Percentiles rank a stretch among this genome's conserved stretches.
phyloP scores from a whole-genome alignment of 176 grass and related monocot species.

The Zoysia japonica region DNA sequence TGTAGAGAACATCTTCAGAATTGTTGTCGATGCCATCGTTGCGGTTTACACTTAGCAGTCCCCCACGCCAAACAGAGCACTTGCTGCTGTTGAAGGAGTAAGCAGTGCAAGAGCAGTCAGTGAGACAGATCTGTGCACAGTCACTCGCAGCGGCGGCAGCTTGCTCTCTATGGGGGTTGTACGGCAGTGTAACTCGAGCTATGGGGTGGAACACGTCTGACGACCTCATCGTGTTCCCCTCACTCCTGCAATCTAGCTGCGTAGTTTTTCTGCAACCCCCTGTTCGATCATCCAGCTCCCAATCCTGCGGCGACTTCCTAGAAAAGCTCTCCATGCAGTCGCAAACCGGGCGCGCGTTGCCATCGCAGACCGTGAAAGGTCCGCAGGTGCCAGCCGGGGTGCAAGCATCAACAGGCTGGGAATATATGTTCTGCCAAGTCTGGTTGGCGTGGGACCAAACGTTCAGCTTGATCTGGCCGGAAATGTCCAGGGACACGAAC shows the following conservation, averaged over 20 bases:
- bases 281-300: constrained; percentile 46
- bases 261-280: constrained; percentile 57
- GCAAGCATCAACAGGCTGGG: constrained; percentile 42
- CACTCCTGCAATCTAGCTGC: constrained; percentile 40
- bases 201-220: constrained; percentile 57
- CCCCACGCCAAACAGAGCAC: constrained; percentile 30
- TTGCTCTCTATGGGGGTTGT: constrained; percentile 25
- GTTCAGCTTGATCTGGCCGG: constrained; percentile 43
- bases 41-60: constrained; percentile 56
- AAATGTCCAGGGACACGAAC: constrained; percentile 36
- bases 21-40: constrained; percentile 26
- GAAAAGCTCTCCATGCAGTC: constrained; percentile 56
- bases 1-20: constrained; percentile 52
- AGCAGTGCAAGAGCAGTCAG: constrained; percentile 26
- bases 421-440: constrained; percentile 39
- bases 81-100: constrained; percentile 33
- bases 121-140: constrained; percentile 4
- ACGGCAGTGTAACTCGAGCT: constrained; percentile 40
- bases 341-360: constrained; percentile 26
- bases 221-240: constrained; percentile 19
- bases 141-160: background rate
- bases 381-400: constrained; percentile 49
- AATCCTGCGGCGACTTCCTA: constrained; percentile 32
- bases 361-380: constrained; percentile 59
- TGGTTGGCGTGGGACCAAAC: constrained; percentile 37